Conservation (phyloP, 106 monocot species). For the Dendrobium catenatum region DNA sequence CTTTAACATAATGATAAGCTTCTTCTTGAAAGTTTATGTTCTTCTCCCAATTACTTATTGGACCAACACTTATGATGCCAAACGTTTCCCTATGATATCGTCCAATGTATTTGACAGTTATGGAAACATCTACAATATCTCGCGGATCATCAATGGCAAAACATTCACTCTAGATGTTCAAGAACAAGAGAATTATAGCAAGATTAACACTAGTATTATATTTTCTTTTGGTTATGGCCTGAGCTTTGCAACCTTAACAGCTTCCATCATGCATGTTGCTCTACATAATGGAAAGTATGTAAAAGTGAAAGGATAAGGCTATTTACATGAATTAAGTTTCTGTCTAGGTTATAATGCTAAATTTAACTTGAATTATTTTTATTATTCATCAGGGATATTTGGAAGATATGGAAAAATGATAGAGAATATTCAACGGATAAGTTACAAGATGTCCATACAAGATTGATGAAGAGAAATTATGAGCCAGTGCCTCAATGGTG, state of each 20-base stretch:
- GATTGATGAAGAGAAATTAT: slow-evolving; percentile 42
- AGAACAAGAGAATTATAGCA: slow-evolving; percentile 19
- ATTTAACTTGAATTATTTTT: neutral
- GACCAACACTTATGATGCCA: slow-evolving; percentile 20
- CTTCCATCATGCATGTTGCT: slow-evolving; percentile 21
- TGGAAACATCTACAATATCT: slow-evolving; percentile 28
- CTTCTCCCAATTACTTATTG: slow-evolving; percentile 24
- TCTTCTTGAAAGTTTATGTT: slow-evolving; percentile 20
- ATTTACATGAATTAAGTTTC: neutral
- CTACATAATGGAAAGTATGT: slow-evolving; percentile 28
- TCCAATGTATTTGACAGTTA: slow-evolving; percentile 17
- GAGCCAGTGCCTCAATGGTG: slow-evolving; percentile 53
- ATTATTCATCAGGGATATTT: slow-evolving; percentile 7
- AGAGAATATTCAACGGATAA: slow-evolving; percentile 1
- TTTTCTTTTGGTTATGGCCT: slow-evolving; percentile 18
- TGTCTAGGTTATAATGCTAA: too few species aligned
- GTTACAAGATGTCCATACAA: slow-evolving; percentile 32
- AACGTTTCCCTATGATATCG: slow-evolving; percentile 37
- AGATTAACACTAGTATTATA: slow-evolving; percentile 14
- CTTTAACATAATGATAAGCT: slow-evolving; percentile 25
- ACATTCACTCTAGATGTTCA: slow-evolving; percentile 14
- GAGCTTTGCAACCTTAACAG: slow-evolving; percentile 18
- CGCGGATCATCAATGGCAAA: slow-evolving; percentile 12
- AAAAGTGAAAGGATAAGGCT: neutral
- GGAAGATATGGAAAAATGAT: slow-evolving; percentile 3